These are phyloP conservation scores for Tylopilus intermedius DNA, from an alignment of 768 basidiomycete species.

Conservation along the genomic window DNA sequence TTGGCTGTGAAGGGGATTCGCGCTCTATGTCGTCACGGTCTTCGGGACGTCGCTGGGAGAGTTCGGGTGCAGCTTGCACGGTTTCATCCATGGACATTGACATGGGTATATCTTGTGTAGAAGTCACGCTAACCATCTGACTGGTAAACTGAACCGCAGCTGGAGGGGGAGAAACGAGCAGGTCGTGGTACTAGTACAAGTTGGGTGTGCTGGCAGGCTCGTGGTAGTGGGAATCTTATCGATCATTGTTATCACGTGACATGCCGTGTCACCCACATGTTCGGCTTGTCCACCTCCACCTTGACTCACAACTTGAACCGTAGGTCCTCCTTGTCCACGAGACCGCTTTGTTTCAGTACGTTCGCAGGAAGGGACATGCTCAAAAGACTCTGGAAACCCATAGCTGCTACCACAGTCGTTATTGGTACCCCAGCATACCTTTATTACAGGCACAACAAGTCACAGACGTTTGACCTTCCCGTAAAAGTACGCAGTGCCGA, in stretches of 20 bases:
- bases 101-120: conserved; percentile 6
- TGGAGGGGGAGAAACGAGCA: conserved; percentile 7
- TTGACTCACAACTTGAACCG: too few relatives aligned
- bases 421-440: conserved; percentile 57
- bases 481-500: conserved; percentile 51
- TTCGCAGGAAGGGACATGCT: conserved; percentile 41
- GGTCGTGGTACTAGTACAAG: conserved; percentile 28
- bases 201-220: conserved; percentile 5
- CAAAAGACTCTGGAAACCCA: conserved; percentile 62
- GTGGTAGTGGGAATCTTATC: conserved; percentile 26
- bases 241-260: conserved; percentile 22
- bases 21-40: conserved; percentile 12
- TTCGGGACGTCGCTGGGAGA: background rate
- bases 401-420: conserved; percentile 49
- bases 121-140: conserved; percentile 17
- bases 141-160: background rate
- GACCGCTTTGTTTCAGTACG: background rate
- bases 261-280: background rate
- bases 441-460: conserved; percentile 44
- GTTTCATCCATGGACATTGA: background rate
- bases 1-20: conserved; percentile 22
- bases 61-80: conserved; percentile 1
- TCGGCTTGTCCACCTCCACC: too few relatives aligned
- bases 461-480: conserved; percentile 55
- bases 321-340: background rate